Conservation (phyloP, 192 early-diverging fungal genomes). For the Backusella macrospora region DNA sequence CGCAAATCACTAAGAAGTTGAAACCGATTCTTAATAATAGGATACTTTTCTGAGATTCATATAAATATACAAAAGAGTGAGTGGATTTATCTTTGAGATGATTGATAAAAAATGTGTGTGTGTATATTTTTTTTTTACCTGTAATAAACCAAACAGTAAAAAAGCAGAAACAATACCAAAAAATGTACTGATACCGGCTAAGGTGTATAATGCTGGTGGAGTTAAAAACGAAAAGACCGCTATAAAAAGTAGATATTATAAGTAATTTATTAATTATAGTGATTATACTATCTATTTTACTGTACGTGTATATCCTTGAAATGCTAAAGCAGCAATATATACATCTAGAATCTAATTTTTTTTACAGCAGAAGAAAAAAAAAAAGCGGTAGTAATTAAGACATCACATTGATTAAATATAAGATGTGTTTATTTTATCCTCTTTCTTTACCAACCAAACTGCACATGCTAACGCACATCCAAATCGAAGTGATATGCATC, state of each 20-base stretch:
- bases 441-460: not conserved
- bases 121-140: constrained; percentile 4
- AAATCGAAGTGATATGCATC: constrained; percentile 6
- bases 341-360: not conserved
- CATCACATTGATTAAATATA: too few relatives aligned
- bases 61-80: too few relatives aligned
- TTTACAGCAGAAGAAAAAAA: not conserved
- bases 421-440: not conserved
- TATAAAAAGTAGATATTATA: not conserved
- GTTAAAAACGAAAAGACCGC: not conserved
- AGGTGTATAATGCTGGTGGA: not conserved
- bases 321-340: constrained; percentile 4
- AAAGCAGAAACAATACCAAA: not conserved
- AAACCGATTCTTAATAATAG: not conserved
- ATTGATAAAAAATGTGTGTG: too few relatives aligned
- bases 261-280: not conserved
- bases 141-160: not conserved
- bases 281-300: not conserved
- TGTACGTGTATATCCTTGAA: constrained; percentile 14
- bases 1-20: not conserved
- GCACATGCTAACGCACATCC: not conserved
- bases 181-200: constrained; percentile 1
- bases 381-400: too few relatives aligned
- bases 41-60: not conserved
- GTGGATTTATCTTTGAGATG: too few relatives aligned